Conservation (phyloP, 169 alveolate genomes). For the Eimeria praecox region DNA sequence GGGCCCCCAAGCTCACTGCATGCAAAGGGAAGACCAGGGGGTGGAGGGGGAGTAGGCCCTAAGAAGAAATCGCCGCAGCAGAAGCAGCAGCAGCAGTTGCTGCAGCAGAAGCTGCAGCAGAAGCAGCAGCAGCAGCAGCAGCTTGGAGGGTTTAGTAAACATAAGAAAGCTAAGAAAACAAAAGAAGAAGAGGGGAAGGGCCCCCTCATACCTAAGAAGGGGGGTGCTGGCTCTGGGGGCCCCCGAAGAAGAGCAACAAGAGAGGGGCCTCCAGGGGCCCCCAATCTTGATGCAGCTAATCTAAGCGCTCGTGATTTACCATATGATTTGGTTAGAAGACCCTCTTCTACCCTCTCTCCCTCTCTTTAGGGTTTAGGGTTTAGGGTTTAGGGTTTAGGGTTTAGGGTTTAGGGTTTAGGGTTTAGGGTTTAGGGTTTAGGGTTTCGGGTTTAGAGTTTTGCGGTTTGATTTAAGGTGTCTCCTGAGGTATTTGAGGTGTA, state of each 20-base stretch:
- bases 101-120: constrained; percentile 58
- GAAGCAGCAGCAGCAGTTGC: constrained; percentile 43
- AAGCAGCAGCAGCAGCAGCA: constrained; percentile 39
- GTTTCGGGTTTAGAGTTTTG: constrained; percentile 12
- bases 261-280: constrained; percentile 5
- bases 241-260: background rate
- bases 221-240: background rate
- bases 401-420: background rate
- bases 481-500: no score
- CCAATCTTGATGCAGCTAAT: background rate
- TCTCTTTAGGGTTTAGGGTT: no score
- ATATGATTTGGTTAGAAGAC: constrained; percentile 36
- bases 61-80: constrained; percentile 35
- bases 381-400: constrained; percentile 1
- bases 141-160: constrained; percentile 31
- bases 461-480: background rate
- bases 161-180: constrained; percentile 9
- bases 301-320: background rate
- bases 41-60: constrained; percentile 49
- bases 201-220: background rate
- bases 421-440: background rate
- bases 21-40: constrained; percentile 59
- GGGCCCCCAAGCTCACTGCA: constrained; percentile 14
- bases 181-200: background rate
- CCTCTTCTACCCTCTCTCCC: no score